Percentiles rank a stretch among this genome's conserved stretches.
Conservation (phyloP, 1,139 yeast species). For the Pichia sp. region DNA sequence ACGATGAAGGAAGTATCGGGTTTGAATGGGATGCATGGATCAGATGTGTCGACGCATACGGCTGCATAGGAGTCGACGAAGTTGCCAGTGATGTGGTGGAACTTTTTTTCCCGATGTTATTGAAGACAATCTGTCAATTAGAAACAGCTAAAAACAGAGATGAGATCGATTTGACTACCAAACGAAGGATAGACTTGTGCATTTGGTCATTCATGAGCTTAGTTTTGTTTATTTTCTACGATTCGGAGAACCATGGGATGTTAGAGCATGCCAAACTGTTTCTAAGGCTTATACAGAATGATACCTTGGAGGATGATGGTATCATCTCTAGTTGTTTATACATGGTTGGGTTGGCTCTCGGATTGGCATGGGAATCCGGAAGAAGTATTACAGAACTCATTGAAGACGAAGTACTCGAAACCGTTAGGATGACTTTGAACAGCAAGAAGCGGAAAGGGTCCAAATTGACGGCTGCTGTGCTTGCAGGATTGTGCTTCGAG, state of each 20-base stretch:
- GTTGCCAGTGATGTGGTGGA: slow-evolving; percentile 44
- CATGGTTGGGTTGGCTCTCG: slow-evolving; percentile 44
- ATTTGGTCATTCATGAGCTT: slow-evolving; percentile 44
- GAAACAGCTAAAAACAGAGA: slow-evolving; percentile 5
- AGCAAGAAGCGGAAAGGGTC: slow-evolving; percentile 5
- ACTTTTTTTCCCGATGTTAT: slow-evolving; percentile 37
- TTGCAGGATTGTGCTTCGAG: slow-evolving; percentile 61
- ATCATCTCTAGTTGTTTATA: slow-evolving; percentile 45
- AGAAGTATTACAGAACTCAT: slow-evolving; percentile 34
- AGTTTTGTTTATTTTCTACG: slow-evolving; percentile 44
- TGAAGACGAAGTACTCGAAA: slow-evolving; percentile 31
- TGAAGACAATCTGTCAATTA: slow-evolving; percentile 20
- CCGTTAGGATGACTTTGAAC: slow-evolving; percentile 3
- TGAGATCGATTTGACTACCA: slow-evolving; percentile 30
- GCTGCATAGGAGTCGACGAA: slow-evolving; percentile 49
- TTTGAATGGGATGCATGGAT: slow-evolving; percentile 37
- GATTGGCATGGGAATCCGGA: slow-evolving; percentile 35
- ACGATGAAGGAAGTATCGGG: neutral
- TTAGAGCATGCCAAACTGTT: slow-evolving; percentile 38
- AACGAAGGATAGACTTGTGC: slow-evolving; percentile 7
- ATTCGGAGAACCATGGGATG: slow-evolving; percentile 47
- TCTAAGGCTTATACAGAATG: slow-evolving; percentile 31
- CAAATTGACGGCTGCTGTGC: slow-evolving; percentile 47
- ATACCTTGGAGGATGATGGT: slow-evolving; percentile 12
- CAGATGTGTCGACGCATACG: slow-evolving; percentile 42